phyloP scores from a whole-genome alignment of 208 protist genomes.

The Trypanosoma platydactyli region DNA sequence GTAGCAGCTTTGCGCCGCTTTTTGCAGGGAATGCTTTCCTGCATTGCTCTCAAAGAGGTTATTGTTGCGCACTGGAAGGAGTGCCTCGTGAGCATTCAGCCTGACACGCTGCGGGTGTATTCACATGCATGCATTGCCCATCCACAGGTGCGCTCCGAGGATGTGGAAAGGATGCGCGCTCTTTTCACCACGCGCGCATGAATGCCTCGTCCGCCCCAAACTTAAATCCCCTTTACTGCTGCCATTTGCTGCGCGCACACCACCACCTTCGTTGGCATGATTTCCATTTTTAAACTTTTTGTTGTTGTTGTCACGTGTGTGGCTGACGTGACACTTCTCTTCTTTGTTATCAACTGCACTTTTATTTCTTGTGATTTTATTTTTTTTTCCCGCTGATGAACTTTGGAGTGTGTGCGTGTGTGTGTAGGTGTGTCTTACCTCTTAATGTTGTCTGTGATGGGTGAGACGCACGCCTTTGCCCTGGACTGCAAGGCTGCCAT shows the following conservation, averaged over 20 bases:
- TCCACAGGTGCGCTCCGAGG: constrained; percentile 23
- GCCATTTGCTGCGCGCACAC: neutral
- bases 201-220: too few species aligned
- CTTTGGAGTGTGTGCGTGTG: neutral
- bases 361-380: neutral
- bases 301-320: neutral
- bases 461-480: constrained; percentile 15
- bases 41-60: constrained; percentile 45
- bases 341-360: too few species aligned
- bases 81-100: constrained; percentile 19
- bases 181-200: neutral
- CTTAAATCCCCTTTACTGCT: too few species aligned
- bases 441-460: constrained; percentile 12
- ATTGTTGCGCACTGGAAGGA: constrained; percentile 51
- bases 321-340: too few species aligned
- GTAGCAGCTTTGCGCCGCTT: constrained; percentile 15
- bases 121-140: constrained; percentile 47
- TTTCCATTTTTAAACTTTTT: neutral
- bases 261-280: neutral
- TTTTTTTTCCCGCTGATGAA: constrained; percentile 8
- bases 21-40: constrained; percentile 38
- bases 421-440: neutral
- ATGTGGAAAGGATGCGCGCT: constrained; percentile 33
- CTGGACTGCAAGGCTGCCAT: constrained; percentile 10
- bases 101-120: constrained; percentile 68